Base-by-base conservation (phyloP, 2,329 filamentous ascomycete genomes). In the Bertia moriformis region DNA sequence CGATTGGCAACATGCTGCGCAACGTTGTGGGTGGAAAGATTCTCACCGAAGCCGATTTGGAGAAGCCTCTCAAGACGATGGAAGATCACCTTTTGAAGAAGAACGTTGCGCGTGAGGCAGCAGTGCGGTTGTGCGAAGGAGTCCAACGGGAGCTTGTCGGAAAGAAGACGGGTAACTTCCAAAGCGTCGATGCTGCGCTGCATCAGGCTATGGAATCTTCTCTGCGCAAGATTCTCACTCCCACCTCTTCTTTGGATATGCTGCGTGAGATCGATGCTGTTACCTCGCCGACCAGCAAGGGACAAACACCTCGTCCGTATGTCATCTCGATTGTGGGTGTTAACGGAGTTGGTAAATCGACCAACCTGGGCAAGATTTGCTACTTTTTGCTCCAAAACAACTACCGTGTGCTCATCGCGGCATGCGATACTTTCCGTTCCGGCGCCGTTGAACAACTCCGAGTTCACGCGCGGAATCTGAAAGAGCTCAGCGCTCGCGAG, bases 251-350 rank as follows among this genome's bases (percentile, higher is more conserved):
- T 3, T 73, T 96, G 45, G 91, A 98, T 59, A 76, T 98, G 38
- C 78, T 98, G 37, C 86, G 88, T 50, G 87, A 94, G 56, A 96
- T 98, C 49, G 79, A 89, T 53, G 72, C 79, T 35, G 75, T 93
- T 44, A 80, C 77, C 10, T 79, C 84, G 1, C 63, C 79, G 0
- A 66, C 64, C 17, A 72, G 77, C 3, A 78, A 77, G 19, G 67
- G 78, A 43, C 65, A 73, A 47, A 68, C 70, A 43, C 60, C 71
- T 15, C 80, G 91, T 3, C 91, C 91, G 33, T 98, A 96, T 55
- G 89, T 96, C 51, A 93, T 98, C 55, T 95, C 87, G 41, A 94
- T 98, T 44, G 91, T 98, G 33, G 91, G 91, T 44, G 91, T 98
- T 55, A 98, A 98, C 57, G 91, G 91, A 40, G 91, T 98, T 27